These are phyloP conservation scores for Colletotrichum navitas DNA, from an alignment of 2,329 filamentous ascomycete genomes.

Conservation along the genomic window DNA sequence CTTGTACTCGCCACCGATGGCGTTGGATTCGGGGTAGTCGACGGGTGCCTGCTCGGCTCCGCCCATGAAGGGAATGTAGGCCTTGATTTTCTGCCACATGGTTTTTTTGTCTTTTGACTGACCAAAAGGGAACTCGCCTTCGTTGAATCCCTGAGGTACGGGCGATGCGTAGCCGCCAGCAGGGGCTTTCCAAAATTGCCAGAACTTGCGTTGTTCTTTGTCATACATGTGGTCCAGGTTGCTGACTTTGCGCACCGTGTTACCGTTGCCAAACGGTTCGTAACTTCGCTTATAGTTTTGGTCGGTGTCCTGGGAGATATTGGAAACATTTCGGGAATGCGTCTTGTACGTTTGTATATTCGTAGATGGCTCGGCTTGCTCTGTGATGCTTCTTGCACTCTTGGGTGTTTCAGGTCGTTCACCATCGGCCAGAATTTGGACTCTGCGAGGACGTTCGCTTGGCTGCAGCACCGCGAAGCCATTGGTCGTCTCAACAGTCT, in stretches of 20 bases:
- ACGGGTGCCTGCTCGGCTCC: conserved; percentile 53
- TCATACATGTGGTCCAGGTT: conserved; percentile 64
- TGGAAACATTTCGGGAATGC: conserved; percentile 54
- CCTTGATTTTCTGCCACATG: conserved; percentile 64
- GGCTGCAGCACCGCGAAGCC: conserved; percentile 57
- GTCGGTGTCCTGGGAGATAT: conserved; percentile 55
- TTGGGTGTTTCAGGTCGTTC: conserved; percentile 44
- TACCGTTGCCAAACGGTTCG: conserved; percentile 54
- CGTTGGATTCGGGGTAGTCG: conserved; percentile 74
- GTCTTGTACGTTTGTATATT: conserved; percentile 52
- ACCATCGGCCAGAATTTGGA: conserved; percentile 51
- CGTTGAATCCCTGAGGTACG: conserved; percentile 68
- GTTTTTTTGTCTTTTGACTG: conserved; percentile 61
- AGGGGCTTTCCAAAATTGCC: conserved; percentile 75
- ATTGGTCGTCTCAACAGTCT: conserved; percentile 66
- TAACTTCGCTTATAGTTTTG: conserved; percentile 49
- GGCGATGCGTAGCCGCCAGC: conserved; percentile 72
- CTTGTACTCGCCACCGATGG: conserved; percentile 65
- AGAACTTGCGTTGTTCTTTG: conserved; percentile 64
- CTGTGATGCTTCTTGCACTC: conserved; percentile 18
- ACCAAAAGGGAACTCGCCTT: conserved; percentile 57
- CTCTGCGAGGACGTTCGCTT: conserved; percentile 47
- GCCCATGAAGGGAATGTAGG: conserved; percentile 63
- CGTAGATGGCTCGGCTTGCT: conserved; percentile 39
- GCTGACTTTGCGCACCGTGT: conserved; percentile 65